Evolutionary conservation across 129 eudicot genomes (phyloP).

Genomic region (Tagetes erecta): DNA sequence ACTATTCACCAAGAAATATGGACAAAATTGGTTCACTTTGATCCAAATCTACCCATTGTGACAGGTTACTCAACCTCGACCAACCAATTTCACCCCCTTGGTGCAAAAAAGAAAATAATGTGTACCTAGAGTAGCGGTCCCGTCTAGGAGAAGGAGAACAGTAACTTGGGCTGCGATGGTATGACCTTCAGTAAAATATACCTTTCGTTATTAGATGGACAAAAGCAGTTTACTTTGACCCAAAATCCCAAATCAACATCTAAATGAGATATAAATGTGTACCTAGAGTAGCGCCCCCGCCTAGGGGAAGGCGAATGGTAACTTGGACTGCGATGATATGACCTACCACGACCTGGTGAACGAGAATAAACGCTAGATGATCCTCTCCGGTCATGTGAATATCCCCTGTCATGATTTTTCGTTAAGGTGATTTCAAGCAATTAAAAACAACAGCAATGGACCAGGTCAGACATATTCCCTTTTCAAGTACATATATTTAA

Average conservation of each 20-base stretch:
- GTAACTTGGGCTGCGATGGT: slow-evolving; percentile 56
- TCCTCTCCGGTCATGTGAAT: slow-evolving; percentile 48
- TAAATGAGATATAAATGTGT: neutral
- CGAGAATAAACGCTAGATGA: slow-evolving; percentile 47
- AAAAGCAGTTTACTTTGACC: too few relatives aligned
- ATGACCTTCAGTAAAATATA: slow-evolving; percentile 26
- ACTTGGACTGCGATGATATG: slow-evolving; percentile 57
- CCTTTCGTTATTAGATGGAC: too few relatives aligned
- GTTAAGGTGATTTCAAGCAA: neutral
- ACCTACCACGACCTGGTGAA: slow-evolving; percentile 46
- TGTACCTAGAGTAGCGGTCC: slow-evolving; percentile 49
- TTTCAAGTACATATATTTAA: neutral
- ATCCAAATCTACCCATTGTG: neutral
- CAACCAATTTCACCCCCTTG: neutral
- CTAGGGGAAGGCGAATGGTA: slow-evolving; percentile 63
- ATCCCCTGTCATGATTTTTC: slow-evolving; percentile 28
- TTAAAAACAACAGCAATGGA: neutral
- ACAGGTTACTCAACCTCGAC: neutral
- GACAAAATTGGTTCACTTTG: neutral
- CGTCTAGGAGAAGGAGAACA: slow-evolving; percentile 61
- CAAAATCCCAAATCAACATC: too few relatives aligned
- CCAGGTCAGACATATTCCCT: neutral
- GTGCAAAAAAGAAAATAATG: neutral
- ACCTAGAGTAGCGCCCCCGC: slow-evolving; percentile 52
- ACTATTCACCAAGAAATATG: neutral